Evolutionary conservation across 2,329 filamentous ascomycete genomes (phyloP), one percentile per base, ranked within the genome.

Genomic region (Monosporascus sp.): DNA sequence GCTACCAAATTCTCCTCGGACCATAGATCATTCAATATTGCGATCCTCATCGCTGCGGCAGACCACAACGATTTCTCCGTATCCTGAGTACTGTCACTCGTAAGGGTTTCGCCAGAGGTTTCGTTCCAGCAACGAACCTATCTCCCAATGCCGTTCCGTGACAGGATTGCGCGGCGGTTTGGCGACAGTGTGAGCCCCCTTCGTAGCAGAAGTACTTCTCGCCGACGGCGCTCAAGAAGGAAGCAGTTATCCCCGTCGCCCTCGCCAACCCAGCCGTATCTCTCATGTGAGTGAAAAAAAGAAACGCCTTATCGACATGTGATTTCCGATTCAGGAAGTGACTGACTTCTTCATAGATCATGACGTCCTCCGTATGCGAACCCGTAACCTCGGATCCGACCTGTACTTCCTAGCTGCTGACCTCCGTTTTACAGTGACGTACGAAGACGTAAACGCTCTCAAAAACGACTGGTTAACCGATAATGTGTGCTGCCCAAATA

Each of bases 401-500:
- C 8, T 37, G 36, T 15, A 17, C 39, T 47, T 50, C 31, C 15
- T 27, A 37, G 20, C 37, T 42, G 46, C 59, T 65, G 25, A 63
- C 56, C 41, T 49, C n/a, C 45, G 14, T 46, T 50, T 42, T 20
- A 2, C 57, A 92, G 90, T 97, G 61, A 96, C 89, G 49, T 83
- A 86, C 68, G 90, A 94, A 68, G 94, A 99, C 71, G 83, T 97
- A 61, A 88, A 92, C 68, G 86, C 88, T 17, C 82, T 99, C 54
- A 90, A 89, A 72, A 80, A 89, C 71, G 94, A 97, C 77, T 99
- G 94, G 94, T 78, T 99, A 50, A 97, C 93, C 44, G 94, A 99
- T 70, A 97, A 96, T 75, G 89, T 92, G 77, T 60, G 81, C 73
- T 42, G 14, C n/a, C 15, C 45, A 56, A 55, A 48, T 60, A 48